Percentiles rank a stretch among this genome's conserved stretches.
phyloP scores from a whole-genome alignment of 2,329 filamentous ascomycete genomes.

The Claviceps citrina region DNA sequence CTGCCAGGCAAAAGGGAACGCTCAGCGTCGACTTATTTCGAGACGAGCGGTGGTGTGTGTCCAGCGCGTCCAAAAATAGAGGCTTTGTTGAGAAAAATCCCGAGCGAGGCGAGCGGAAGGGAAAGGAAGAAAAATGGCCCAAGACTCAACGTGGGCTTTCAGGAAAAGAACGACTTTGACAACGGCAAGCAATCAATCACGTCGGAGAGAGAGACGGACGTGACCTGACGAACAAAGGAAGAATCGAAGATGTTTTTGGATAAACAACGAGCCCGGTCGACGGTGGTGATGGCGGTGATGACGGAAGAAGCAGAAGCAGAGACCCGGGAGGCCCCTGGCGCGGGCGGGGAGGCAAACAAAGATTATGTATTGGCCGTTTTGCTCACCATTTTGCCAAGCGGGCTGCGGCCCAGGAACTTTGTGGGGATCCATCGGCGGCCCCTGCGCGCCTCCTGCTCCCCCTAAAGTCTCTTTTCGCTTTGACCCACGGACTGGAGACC shows the following conservation, averaged over 20 bases:
- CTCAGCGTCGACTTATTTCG: conserved; percentile 14
- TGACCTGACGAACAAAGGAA: conserved; percentile 8
- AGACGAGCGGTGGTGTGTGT: background rate
- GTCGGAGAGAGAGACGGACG: conserved; percentile 8
- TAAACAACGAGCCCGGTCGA: conserved; percentile 3
- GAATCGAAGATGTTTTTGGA: too few relatives aligned
- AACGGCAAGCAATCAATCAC: conserved; percentile 1
- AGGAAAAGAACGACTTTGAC: conserved; percentile 4
- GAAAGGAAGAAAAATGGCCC: conserved; percentile 1
- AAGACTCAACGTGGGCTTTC: conserved; percentile 5
- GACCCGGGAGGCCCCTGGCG: background rate
- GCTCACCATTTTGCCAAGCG: background rate
- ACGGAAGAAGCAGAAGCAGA: background rate
- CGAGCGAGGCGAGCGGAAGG: background rate
- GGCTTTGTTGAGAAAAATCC: too few relatives aligned
- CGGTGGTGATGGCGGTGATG: background rate
- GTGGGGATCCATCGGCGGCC: background rate
- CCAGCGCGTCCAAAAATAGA: background rate
- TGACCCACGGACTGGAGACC: too few relatives aligned
- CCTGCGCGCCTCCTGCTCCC: background rate
- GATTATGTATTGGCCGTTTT: background rate
- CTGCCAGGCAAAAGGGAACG: too few relatives aligned
- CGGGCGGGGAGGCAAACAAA: conserved; percentile 1
- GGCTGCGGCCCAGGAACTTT: too few relatives aligned
- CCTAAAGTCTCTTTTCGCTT: background rate